Percentiles rank a stretch among this genome's conserved stretches.
phyloP scores from a whole-genome alignment of 2,329 filamentous ascomycete species.

The Zasmidium citrigriseum region DNA sequence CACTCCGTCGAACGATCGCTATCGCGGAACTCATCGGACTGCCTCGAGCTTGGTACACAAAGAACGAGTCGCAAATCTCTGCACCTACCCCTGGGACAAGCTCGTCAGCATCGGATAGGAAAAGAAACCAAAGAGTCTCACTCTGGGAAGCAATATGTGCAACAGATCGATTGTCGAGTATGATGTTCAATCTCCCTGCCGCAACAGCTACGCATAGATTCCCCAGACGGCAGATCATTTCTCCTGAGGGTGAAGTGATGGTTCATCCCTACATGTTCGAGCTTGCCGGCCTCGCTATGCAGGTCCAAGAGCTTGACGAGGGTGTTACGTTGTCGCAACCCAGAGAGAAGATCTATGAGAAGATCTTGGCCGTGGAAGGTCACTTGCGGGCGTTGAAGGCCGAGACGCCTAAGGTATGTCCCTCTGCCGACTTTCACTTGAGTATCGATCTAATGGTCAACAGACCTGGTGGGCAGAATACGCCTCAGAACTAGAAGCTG shows the following conservation, averaged over 20 bases:
- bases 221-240: conserved; percentile 17
- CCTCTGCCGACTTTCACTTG: not conserved
- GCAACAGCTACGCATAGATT: conserved; percentile 29
- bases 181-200: conserved; percentile 40
- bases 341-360: conserved; percentile 23
- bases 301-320: conserved; percentile 30
- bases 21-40: conserved; percentile 43
- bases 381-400: conserved; percentile 28
- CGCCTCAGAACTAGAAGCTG: conserved; percentile 9
- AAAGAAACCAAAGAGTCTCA: conserved; percentile 24
- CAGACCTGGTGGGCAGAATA: conserved; percentile 16
- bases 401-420: conserved; percentile 26
- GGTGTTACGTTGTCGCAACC: conserved; percentile 18
- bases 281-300: conserved; percentile 28
- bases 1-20: conserved; percentile 39
- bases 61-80: conserved; percentile 1
- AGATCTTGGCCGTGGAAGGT: conserved; percentile 30
- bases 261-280: conserved; percentile 28
- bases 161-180: conserved; percentile 34
- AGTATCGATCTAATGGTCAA: not conserved
- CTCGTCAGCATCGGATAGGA: conserved; percentile 10
- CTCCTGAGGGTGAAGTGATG: conserved; percentile 26
- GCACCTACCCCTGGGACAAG: conserved; percentile 3
- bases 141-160: conserved; percentile 38
- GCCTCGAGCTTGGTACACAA: conserved; percentile 24